phyloP scores from a whole-genome alignment of 306 rosid species.

The Vicia villosa region DNA sequence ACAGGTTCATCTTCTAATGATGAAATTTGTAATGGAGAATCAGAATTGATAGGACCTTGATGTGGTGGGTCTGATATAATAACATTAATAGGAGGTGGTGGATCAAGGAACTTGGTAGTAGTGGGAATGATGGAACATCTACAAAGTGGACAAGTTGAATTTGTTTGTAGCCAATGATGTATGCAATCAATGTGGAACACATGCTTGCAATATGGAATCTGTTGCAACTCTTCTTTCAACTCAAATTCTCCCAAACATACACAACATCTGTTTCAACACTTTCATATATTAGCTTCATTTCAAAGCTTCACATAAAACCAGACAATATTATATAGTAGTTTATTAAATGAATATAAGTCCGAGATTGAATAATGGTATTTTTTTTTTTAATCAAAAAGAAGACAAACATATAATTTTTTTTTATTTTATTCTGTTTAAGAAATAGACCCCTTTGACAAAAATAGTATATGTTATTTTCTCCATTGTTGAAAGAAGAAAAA shows the following conservation, averaged over 20 bases:
- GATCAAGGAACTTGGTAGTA: conserved; percentile 36
- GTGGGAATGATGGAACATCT: conserved; percentile 71
- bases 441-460: neutral
- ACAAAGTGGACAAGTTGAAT: conserved; percentile 90
- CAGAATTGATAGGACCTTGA: conserved; percentile 26
- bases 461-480: conserved; percentile 22
- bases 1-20: conserved; percentile 18
- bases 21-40: conserved; percentile 28
- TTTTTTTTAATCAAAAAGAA: neutral
- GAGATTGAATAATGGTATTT: neutral
- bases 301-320: neutral
- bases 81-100: conserved; percentile 30
- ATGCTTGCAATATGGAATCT: conserved; percentile 77
- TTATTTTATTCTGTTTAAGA: conserved; percentile 32
- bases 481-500: conserved; percentile 2
- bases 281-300: conserved; percentile 2
- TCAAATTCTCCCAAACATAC: conserved; percentile 89
- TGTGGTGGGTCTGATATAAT: conserved; percentile 37
- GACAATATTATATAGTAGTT: neutral
- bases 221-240: conserved; percentile 74
- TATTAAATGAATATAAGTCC: conserved; percentile 4
- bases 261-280: conserved; percentile 60
- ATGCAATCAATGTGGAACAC: conserved; percentile 87
- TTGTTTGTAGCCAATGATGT: conserved; percentile 75
- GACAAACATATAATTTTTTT: neutral